phyloP scores from a whole-genome alignment of 768 basidiomycete genomes.

The Termitomyces sp. region DNA sequence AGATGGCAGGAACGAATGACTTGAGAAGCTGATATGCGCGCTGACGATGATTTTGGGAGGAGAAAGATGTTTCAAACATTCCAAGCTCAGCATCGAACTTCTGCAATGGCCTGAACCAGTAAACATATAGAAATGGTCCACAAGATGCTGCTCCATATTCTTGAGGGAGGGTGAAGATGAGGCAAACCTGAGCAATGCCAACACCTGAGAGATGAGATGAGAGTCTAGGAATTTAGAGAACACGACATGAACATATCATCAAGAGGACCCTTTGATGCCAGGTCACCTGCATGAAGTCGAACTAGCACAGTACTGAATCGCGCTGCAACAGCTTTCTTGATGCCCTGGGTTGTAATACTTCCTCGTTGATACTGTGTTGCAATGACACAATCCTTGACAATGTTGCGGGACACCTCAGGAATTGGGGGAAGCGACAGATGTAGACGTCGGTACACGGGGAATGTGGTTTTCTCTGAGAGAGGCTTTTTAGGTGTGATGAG shows the following conservation, averaged over 20 bases:
- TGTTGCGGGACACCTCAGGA: slow-evolving; percentile 5
- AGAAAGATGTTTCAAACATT: too few relatives aligned
- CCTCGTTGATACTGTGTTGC: slow-evolving; percentile 5
- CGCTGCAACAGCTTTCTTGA: slow-evolving; percentile 12
- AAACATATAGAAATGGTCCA: too few relatives aligned
- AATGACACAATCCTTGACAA: slow-evolving; percentile 10
- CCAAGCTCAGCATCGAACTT: too few relatives aligned
- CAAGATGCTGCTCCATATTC: too few relatives aligned
- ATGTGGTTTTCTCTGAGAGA: slow-evolving; percentile 2
- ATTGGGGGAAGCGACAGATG: slow-evolving; percentile 12
- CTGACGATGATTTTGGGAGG: background rate
- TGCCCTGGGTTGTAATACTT: slow-evolving; percentile 8
- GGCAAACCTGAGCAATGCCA: too few relatives aligned
- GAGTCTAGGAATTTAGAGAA: too few relatives aligned
- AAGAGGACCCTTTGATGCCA: slow-evolving; percentile 4
- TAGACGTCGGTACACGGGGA: slow-evolving; percentile 17
- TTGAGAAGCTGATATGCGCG: slow-evolving; percentile 14
- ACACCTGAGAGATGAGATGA: too few relatives aligned
- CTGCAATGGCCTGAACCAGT: too few relatives aligned
- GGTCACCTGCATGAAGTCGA: background rate
- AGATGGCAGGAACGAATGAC: slow-evolving; percentile 28
- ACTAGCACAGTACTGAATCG: slow-evolving; percentile 21
- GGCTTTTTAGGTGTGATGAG: background rate
- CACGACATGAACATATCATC: slow-evolving; percentile 12
- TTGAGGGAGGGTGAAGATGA: too few relatives aligned